phyloP scores from a whole-genome alignment of 2,329 filamentous ascomycete genomes.

The Samsoniella hepiali region DNA sequence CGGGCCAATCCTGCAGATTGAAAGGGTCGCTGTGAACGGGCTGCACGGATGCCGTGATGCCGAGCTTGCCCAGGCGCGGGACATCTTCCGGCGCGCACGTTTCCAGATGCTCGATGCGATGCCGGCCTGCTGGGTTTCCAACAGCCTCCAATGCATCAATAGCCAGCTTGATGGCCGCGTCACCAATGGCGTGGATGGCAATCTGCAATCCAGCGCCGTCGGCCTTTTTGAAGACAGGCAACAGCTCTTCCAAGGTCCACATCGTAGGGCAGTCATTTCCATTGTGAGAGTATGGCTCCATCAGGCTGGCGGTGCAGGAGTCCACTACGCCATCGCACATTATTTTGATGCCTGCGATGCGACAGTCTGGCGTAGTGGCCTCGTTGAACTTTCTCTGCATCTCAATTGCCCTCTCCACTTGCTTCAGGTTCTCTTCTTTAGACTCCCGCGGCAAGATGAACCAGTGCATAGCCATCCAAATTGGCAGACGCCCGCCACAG shows the following conservation, averaged over 20 bases:
- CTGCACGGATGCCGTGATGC: constrained; percentile 56
- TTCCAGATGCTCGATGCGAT: constrained; percentile 62
- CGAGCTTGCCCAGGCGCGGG: constrained; percentile 49
- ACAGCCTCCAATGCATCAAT: constrained; percentile 49
- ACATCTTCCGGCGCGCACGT: constrained; percentile 54
- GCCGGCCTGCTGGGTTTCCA: constrained; percentile 44
- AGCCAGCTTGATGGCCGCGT: constrained; percentile 54
- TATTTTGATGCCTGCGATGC: constrained; percentile 59
- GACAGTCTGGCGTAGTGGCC: constrained; percentile 37
- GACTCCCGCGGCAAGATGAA: constrained; percentile 36
- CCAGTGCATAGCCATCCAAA: constrained; percentile 44
- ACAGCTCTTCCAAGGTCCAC: constrained; percentile 52
- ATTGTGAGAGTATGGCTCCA: constrained; percentile 52
- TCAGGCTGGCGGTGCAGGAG: constrained; percentile 57
- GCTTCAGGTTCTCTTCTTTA: constrained; percentile 31
- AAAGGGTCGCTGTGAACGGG: constrained; percentile 55
- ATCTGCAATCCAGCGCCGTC: constrained; percentile 53
- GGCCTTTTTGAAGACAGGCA: constrained; percentile 51
- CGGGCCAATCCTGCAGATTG: constrained; percentile 54
- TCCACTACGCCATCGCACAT: constrained; percentile 63
- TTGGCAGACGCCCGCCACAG: constrained; percentile 27
- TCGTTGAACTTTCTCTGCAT: constrained; percentile 35
- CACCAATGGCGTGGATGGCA: constrained; percentile 62
- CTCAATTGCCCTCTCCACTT: constrained; percentile 39
- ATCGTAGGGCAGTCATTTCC: constrained; percentile 43